phyloP scores from a whole-genome alignment of 2,329 filamentous ascomycete genomes.

The Ascochyta pisi region DNA sequence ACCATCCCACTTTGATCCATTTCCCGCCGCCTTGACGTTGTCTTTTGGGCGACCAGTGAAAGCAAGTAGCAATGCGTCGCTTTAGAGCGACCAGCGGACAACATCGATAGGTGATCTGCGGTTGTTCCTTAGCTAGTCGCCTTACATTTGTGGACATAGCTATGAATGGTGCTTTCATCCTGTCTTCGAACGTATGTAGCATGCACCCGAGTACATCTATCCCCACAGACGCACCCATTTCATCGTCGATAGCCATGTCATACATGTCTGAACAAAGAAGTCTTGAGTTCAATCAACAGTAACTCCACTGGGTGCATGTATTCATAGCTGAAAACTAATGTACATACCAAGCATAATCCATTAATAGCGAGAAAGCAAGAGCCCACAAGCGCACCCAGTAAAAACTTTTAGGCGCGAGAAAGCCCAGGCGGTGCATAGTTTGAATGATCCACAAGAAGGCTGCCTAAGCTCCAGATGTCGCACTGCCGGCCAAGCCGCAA shows the following conservation, averaged over 20 bases:
- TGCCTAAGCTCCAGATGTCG: not conserved
- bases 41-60: not conserved
- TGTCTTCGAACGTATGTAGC: not conserved
- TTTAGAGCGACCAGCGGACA: not conserved
- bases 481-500: constrained; percentile 2
- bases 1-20: not conserved
- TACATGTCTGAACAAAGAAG: too few relatives aligned
- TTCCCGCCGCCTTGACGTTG: not conserved
- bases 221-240: not conserved
- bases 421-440: not conserved
- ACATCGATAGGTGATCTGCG: not conserved
- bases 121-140: not conserved
- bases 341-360: constrained; percentile 19
- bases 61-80: not conserved
- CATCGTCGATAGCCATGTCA: not conserved
- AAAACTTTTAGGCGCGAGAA: constrained; percentile 9
- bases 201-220: not conserved
- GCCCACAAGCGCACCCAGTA: not conserved
- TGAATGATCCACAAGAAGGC: constrained; percentile 2
- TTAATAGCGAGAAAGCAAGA: constrained; percentile 9
- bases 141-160: not conserved
- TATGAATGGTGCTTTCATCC: not conserved
- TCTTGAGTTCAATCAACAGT: too few relatives aligned
- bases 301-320: constrained; percentile 1
- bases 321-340: constrained; percentile 11